phyloP scores from a whole-genome alignment of 2,329 filamentous ascomycete species.

The Neonectria faginata region DNA sequence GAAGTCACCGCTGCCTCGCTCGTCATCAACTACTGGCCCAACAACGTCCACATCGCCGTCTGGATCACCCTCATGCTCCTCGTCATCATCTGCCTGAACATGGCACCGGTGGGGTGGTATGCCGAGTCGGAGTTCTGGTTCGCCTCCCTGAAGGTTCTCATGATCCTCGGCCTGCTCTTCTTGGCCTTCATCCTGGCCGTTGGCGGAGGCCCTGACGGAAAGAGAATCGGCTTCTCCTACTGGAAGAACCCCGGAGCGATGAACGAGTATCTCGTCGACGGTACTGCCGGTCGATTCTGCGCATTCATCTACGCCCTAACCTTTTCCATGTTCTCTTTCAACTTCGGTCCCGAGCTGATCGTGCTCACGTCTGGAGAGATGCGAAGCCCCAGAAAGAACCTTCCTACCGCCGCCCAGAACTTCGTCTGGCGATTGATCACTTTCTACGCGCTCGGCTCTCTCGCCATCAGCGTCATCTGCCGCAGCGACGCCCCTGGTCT shows the following conservation, averaged over 20 bases:
- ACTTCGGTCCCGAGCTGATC: constrained; percentile 71
- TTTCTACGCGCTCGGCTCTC: constrained; percentile 77
- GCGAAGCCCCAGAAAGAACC: constrained; percentile 72
- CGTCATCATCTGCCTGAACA: constrained; percentile 15
- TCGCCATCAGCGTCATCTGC: constrained; percentile 70
- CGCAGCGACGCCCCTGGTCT: constrained; percentile 26
- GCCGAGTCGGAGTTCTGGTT: constrained; percentile 29
- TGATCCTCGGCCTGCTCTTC: constrained; percentile 24
- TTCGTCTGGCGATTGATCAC: constrained; percentile 78
- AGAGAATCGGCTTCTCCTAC: constrained; percentile 74
- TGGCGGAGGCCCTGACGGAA: constrained; percentile 76
- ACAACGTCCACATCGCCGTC: constrained; percentile 15
- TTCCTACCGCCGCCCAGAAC: constrained; percentile 77
- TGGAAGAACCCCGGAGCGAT: constrained; percentile 75
- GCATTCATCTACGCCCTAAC: constrained; percentile 77
- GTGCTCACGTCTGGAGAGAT: constrained; percentile 73
- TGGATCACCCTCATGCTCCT: constrained; percentile 24
- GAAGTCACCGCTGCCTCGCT: constrained; percentile 20
- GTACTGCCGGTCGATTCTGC: constrained; percentile 72
- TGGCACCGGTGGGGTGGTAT: constrained; percentile 15
- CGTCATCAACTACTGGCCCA: constrained; percentile 24
- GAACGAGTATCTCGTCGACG: constrained; percentile 68
- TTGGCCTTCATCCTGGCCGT: constrained; percentile 20
- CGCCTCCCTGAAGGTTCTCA: constrained; percentile 24
- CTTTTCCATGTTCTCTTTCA: constrained; percentile 68